Base-by-base conservation (phyloP, 441 rosid genomes). In the Arabidopsis lyrata region DNA sequence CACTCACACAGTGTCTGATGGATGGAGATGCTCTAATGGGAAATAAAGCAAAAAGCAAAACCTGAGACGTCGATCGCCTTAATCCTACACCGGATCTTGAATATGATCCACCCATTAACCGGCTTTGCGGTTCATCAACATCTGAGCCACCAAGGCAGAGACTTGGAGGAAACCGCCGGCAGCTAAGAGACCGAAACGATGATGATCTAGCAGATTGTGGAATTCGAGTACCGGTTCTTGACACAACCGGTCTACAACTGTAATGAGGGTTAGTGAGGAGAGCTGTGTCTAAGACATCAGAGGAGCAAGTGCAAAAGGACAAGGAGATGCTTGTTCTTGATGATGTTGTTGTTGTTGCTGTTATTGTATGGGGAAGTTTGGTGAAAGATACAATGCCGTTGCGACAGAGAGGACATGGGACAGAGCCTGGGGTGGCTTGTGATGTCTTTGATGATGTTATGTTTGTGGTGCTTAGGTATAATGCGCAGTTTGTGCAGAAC, bases 331-430 rank as follows among this genome's bases (percentile, higher is more conserved):
- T 86, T 32, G 97, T 81, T 80, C 96, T 84, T 41, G 86, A 77
- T 50, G 86, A 77, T 0, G 70, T 82, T 18, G 70, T 57, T 14
- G 76, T 53, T 55, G 75, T 14, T 24, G 36, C 35, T n/a, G 74
- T 34, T 66, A 29, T 29, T 73, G 75, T 78, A 5, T 77, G 86
- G 0, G 90, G 88, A 22, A 92, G 95, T 82, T 78, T 91, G 29
- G 79, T 76, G 68, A 95, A 95, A 16, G 97, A 90, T 66, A 86
- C 89, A 55, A 92, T 92, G 54, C 98, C 91, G 9, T 90, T 84
- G 34, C 97, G 95, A 71, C 98, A 95, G 24, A 95, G 93, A 31
- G 97, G 99, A 70, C 99, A 95, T 5, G 98, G 85, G 15, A 95
- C 81, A 7, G 93, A 95, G n/a, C 99, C 98, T 8, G 83, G 67